Conservation (phyloP, 805 yeast genomes). For the baker's yeast (Saccharomyces cerevisiae) region DNA sequence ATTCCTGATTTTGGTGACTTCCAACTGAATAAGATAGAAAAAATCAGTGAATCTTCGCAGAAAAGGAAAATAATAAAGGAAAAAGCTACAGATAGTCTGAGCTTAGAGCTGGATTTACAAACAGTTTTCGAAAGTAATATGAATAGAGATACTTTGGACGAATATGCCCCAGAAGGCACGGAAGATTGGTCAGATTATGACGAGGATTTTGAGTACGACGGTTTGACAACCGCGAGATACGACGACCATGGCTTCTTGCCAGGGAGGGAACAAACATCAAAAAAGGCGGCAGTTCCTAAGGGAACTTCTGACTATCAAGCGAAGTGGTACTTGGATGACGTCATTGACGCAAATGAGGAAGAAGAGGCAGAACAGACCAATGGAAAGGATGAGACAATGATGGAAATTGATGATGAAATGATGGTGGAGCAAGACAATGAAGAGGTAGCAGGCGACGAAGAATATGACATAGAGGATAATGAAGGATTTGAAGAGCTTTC, state of each 20-base stretch:
- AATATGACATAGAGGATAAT: constrained; percentile 32
- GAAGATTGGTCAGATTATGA: constrained; percentile 32
- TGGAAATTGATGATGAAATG: constrained; percentile 26
- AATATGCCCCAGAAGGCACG: constrained; percentile 50
- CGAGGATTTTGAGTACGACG: constrained; percentile 28
- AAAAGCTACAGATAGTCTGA: constrained; percentile 7
- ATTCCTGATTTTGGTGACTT: constrained; percentile 88
- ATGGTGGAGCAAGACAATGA: constrained; percentile 24
- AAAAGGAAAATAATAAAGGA: constrained; percentile 13
- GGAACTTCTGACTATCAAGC: constrained; percentile 78
- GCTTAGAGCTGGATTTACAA: constrained; percentile 11
- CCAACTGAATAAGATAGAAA: constrained; percentile 62
- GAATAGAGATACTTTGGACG: constrained; percentile 51
- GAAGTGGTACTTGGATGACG: constrained; percentile 66
- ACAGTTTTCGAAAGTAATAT: constrained; percentile 31
- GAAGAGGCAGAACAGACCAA: constrained; percentile 29
- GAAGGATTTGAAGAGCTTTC: constrained; percentile 57
- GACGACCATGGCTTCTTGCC: constrained; percentile 36
- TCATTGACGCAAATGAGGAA: constrained; percentile 27
- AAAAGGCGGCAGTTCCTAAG: constrained; percentile 47
- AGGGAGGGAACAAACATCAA: constrained; percentile 20
- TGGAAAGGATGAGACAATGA: constrained; percentile 27
- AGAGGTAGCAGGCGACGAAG: constrained; percentile 18
- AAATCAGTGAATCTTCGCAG: constrained; percentile 29
- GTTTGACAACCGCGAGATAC: constrained; percentile 30